Percentiles rank a stretch among this genome's conserved stretches.
phyloP scores from a whole-genome alignment of 1,284 basidiomycete genomes.

The Puccinia novopanici region DNA sequence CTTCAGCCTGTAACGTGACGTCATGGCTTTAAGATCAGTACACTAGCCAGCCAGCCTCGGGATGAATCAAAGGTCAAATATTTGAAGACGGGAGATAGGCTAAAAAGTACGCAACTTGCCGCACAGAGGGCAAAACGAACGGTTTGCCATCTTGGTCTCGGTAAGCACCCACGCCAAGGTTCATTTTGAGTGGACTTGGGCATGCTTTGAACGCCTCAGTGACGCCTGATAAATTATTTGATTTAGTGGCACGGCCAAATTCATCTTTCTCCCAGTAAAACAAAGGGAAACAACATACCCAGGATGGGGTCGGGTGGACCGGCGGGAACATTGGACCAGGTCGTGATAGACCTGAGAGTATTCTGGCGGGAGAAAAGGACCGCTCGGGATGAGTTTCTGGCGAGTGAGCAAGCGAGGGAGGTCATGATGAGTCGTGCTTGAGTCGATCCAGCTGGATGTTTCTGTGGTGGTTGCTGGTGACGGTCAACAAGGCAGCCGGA shows the following conservation, averaged over 20 bases:
- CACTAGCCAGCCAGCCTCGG: neutral
- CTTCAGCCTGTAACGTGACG: conserved; percentile 70
- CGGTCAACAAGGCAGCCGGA: neutral
- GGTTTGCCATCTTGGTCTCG: conserved; percentile 93
- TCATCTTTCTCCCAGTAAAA: neutral
- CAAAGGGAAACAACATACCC: conserved; percentile 63
- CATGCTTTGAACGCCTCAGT: conserved; percentile 95
- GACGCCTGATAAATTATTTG: conserved; percentile 65
- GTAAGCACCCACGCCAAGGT: conserved; percentile 85
- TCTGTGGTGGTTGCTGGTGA: neutral
- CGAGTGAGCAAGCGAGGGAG: conserved; percentile 22
- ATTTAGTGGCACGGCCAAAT: neutral
- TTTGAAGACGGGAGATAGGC: conserved; percentile 1
- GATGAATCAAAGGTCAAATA: conserved; percentile 4
- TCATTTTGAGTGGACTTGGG: conserved; percentile 87
- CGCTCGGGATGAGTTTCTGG: neutral
- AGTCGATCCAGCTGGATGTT: neutral
- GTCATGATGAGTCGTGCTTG: neutral
- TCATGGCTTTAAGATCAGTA: conserved; percentile 7
- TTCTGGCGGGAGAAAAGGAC: conserved; percentile 6
- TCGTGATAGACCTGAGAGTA: conserved; percentile 63
- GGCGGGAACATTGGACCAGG: conserved; percentile 79
- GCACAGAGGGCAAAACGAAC: conserved; percentile 85
- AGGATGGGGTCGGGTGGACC: conserved; percentile 93
- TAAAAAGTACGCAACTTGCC: conserved; percentile 65